Evolutionary conservation across 75 land plant genomes (phyloP).

Genomic region (Selaginella tamariscina): DNA sequence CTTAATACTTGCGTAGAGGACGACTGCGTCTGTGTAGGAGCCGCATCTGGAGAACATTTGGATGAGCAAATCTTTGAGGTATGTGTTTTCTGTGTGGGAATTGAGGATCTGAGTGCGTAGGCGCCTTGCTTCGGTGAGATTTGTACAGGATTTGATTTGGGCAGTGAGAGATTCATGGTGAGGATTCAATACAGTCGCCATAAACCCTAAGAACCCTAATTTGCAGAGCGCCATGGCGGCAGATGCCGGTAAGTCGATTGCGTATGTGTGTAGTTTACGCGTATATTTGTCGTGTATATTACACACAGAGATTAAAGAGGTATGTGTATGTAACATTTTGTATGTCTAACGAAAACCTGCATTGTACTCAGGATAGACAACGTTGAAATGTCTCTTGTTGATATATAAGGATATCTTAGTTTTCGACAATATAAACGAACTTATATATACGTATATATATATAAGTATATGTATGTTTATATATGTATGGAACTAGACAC

Average conservation of each 20-base stretch:
- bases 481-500: not conserved
- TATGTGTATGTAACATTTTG: too few relatives aligned
- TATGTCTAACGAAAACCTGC: too few relatives aligned
- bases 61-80: not conserved
- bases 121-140: not conserved
- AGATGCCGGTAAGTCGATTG: not conserved
- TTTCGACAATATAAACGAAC: too few relatives aligned
- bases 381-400: too few relatives aligned
- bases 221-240: not conserved
- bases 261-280: too few relatives aligned
- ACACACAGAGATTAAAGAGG: too few relatives aligned
- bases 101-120: not conserved
- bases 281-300: too few relatives aligned
- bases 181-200: not conserved
- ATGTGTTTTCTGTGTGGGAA: not conserved
- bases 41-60: not conserved
- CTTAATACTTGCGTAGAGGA: not conserved
- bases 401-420: too few relatives aligned
- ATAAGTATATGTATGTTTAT: not conserved
- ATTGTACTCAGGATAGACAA: too few relatives aligned
- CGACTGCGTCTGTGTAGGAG: not conserved
- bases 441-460: too few relatives aligned
- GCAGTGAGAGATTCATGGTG: not conserved
- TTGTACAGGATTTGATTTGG: not conserved
- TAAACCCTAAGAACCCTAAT: not conserved